These are phyloP conservation scores for Dendrocalamus sinicus DNA, from an alignment of 176 grass and related monocot species.

Conservation along the genomic window DNA sequence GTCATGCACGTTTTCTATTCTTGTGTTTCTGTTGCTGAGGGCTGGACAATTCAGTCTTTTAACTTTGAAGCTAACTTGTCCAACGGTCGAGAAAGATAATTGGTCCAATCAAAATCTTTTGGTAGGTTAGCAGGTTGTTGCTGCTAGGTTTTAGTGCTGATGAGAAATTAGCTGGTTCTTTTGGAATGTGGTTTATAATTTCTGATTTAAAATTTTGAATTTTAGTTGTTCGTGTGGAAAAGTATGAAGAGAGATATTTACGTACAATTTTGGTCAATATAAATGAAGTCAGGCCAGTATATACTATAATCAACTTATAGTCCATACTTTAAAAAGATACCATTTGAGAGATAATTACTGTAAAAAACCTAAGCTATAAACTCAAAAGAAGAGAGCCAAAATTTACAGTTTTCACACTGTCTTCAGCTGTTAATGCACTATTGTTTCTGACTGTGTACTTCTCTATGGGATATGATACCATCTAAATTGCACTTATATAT, in stretches of 20 bases:
- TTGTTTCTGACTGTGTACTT: too few relatives aligned
- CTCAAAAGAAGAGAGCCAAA: neutral
- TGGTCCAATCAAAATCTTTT: neutral
- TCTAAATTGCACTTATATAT: neutral
- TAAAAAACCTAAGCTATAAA: too few relatives aligned
- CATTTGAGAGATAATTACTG: too few relatives aligned
- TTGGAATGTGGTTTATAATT: accelerated
- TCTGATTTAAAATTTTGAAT: too few relatives aligned
- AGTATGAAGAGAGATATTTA: too few relatives aligned
- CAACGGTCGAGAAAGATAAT: constrained; percentile 2
- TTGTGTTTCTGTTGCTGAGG: neutral
- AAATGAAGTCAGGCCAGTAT: accelerated
- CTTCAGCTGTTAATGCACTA: neutral
- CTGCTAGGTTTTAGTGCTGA: neutral
- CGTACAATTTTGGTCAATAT: too few relatives aligned
- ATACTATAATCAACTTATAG: too few relatives aligned
- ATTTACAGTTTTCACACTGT: neutral
- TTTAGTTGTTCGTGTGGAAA: accelerated
- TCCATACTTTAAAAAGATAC: too few relatives aligned
- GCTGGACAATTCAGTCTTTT: neutral
- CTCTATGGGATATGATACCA: neutral
- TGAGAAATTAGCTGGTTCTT: neutral
- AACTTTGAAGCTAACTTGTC: constrained; percentile 8
- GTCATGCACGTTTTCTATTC: neutral
- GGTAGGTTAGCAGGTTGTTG: neutral